Evolutionary conservation across 306 rosid species (phyloP).

Genomic region (Ziziphus jujuba): DNA sequence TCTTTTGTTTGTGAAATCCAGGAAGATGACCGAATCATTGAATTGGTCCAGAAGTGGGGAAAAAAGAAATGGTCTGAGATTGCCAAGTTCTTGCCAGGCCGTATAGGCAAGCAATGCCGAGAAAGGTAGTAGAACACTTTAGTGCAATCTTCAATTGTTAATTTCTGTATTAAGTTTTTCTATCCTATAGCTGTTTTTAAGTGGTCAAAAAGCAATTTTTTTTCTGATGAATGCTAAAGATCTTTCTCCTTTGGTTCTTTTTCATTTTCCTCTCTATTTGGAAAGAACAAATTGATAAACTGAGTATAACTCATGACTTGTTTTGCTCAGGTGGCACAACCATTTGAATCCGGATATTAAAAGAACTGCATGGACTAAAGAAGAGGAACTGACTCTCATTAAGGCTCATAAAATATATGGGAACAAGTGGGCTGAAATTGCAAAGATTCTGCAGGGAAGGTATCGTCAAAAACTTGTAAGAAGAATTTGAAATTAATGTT

Average conservation of each 20-base stretch:
- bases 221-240: not conserved
- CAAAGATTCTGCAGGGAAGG: slow-evolving; percentile 50
- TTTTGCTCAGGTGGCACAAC: slow-evolving; percentile 49
- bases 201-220: not conserved
- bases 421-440: slow-evolving; percentile 55
- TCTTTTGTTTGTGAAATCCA: not conserved
- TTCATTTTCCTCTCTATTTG: not conserved
- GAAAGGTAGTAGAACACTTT: slow-evolving; percentile 32
- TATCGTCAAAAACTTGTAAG: slow-evolving; percentile 7
- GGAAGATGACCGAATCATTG: slow-evolving; percentile 43
- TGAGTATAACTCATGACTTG: not conserved
- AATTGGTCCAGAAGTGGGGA: slow-evolving; percentile 36
- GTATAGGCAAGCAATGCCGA: slow-evolving; percentile 60
- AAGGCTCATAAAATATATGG: slow-evolving; percentile 36
- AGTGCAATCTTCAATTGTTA: not conserved
- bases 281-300: too few species aligned
- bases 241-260: not conserved
- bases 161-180: not conserved
- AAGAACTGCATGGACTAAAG: slow-evolving; percentile 43
- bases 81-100: slow-evolving; percentile 49
- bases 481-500: not conserved
- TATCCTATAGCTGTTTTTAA: not conserved
- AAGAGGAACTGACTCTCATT: slow-evolving; percentile 43
- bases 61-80: slow-evolving; percentile 41
- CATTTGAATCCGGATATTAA: slow-evolving; percentile 53